These are phyloP conservation scores for Crithidia brevicula DNA, from an alignment of 208 protist genomes.

Conservation along the genomic window DNA sequence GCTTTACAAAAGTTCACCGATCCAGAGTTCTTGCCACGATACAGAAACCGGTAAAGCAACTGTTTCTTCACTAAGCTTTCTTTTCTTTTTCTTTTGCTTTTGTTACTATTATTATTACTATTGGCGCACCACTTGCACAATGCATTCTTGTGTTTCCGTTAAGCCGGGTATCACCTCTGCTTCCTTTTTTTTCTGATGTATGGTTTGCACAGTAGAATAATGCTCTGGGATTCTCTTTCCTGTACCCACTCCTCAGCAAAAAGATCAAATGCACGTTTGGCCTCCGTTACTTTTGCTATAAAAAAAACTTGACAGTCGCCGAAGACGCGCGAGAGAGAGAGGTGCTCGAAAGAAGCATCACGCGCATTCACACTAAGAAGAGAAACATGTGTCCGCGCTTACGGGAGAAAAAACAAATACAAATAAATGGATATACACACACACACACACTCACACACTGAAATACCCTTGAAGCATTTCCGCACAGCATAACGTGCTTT, in stretches of 20 bases:
- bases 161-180: no score
- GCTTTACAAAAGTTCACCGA: no score
- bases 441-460: neutral
- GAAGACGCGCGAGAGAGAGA: no score
- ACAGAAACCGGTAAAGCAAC: neutral
- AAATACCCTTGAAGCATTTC: constrained; percentile 16
- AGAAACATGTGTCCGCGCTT: no score
- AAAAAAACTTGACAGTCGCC: no score
- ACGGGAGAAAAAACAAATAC: neutral
- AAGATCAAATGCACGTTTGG: no score
- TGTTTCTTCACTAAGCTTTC: constrained; percentile 1
- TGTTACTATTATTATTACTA: neutral
- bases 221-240: neutral
- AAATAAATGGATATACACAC: neutral
- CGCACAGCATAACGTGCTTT: constrained; percentile 18
- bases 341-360: no score
- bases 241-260: neutral
- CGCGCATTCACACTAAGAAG: no score
- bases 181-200: no score
- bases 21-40: neutral
- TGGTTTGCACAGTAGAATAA: no score
- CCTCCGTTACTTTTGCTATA: neutral
- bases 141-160: constrained; percentile 10
- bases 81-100: neutral
- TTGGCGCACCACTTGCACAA: constrained; percentile 10